phyloP scores from a whole-genome alignment of 441 rosid species.

The Populus hybrid region DNA sequence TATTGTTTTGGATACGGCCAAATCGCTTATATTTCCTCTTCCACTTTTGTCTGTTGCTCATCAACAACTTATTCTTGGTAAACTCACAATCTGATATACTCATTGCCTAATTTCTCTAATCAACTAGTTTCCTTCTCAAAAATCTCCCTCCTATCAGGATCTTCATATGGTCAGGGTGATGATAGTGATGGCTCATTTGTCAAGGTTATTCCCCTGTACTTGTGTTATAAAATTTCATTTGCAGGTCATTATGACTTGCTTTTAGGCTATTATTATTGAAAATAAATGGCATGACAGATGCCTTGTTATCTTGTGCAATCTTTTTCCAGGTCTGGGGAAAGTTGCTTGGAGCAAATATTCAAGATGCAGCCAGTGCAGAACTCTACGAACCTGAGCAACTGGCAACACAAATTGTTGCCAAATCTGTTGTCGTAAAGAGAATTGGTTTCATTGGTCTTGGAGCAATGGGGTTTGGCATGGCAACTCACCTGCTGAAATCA shows the following conservation, averaged over 20 bases:
- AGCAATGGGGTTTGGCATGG: conserved; percentile 99
- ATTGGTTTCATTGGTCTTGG: conserved; percentile 96
- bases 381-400: conserved; percentile 69
- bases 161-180: conserved; percentile 46
- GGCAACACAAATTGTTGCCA: conserved; percentile 47
- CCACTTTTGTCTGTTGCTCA: conserved; percentile 82
- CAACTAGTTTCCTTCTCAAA: conserved; percentile 16
- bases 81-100: conserved; percentile 5
- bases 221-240: conserved; percentile 19
- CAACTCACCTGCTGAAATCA: conserved; percentile 71
- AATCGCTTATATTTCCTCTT: conserved; percentile 70
- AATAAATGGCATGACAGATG: conserved; percentile 12
- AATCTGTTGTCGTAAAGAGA: conserved; percentile 52
- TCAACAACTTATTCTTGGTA: conserved; percentile 89
- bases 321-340: conserved; percentile 69
- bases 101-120: conserved; percentile 16
- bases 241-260: conserved; percentile 1
- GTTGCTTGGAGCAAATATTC: conserved; percentile 59
- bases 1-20: conserved; percentile 63
- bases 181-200: conserved; percentile 45
- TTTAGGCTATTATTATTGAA: conserved; percentile 8
- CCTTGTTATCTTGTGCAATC: conserved; percentile 14
- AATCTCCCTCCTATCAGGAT: conserved; percentile 46
- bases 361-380: conserved; percentile 61
- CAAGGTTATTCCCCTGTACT: conserved; percentile 46